These are phyloP conservation scores for Metschnikowia colocasiae DNA, from an alignment of 805 yeast species.

Conservation along the genomic window DNA sequence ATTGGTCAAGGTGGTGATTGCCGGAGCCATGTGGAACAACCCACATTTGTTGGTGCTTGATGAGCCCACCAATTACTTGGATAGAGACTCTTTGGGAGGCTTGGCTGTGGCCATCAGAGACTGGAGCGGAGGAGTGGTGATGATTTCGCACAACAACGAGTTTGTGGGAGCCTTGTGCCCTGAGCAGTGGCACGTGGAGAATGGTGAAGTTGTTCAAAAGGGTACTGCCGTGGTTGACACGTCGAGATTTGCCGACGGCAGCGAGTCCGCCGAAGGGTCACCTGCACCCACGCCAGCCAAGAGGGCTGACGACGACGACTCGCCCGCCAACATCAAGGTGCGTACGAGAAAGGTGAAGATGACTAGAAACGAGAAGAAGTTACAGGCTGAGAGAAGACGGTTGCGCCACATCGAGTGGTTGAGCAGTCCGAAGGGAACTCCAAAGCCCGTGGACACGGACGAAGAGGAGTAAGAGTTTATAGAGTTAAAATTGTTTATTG, in stretches of 20 bases:
- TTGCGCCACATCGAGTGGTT: conserved; percentile 93
- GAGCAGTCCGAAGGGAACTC: conserved; percentile 95
- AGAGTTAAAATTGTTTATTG: neutral
- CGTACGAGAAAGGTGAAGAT: conserved; percentile 91
- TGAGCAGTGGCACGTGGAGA: conserved; percentile 96
- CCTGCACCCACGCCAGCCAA: conserved; percentile 32
- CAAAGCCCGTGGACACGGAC: conserved; percentile 89
- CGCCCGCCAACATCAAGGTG: conserved; percentile 95
- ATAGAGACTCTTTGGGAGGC: conserved; percentile 97
- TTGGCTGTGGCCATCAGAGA: conserved; percentile 96
- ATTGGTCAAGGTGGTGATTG: conserved; percentile 95
- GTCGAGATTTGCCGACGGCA: conserved; percentile 79
- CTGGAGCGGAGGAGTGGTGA: conserved; percentile 97
- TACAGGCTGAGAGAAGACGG: conserved; percentile 90
- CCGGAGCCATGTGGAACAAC: conserved; percentile 99
- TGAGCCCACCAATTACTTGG: conserved; percentile 98
- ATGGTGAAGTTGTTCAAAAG: conserved; percentile 82
- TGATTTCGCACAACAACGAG: conserved; percentile 97
- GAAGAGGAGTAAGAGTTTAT: conserved; percentile 78
- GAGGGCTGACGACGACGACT: conserved; percentile 70
- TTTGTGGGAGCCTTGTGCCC: conserved; percentile 97
- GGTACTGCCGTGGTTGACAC: conserved; percentile 74
- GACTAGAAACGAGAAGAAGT: conserved; percentile 94
- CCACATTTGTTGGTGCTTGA: conserved; percentile 95
- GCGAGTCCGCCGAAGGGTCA: conserved; percentile 44